These are phyloP conservation scores for Lepidium aucheri DNA, from an alignment of 345 rosid genomes.

Conservation along the genomic window DNA sequence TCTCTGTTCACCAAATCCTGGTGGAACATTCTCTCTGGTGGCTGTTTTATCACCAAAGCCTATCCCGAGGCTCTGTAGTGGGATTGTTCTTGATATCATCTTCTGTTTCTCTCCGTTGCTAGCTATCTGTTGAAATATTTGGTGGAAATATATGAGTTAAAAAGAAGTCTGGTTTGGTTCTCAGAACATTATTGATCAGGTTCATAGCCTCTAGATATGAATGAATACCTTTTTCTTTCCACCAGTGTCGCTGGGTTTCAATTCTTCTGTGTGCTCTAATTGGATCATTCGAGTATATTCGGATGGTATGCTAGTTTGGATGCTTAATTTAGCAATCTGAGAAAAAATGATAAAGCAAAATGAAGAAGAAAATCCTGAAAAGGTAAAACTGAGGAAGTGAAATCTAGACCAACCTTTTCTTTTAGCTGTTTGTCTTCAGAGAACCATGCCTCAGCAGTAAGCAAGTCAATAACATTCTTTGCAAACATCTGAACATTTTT, in stretches of 20 bases:
- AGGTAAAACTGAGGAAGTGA: background rate
- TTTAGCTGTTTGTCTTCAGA: constrained; percentile 56
- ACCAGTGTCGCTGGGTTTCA: constrained; percentile 26
- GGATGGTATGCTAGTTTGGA: constrained; percentile 45
- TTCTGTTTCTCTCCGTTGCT: constrained; percentile 32
- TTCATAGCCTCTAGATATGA: background rate
- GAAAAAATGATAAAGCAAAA: background rate
- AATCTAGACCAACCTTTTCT: constrained; percentile 54
- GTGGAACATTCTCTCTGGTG: constrained; percentile 56
- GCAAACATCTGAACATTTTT: constrained; percentile 45
- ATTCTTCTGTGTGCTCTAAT: constrained; percentile 40
- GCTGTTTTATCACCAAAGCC: constrained; percentile 74
- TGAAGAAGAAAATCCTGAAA: constrained; percentile 1
- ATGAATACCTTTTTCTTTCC: constrained; percentile 37
- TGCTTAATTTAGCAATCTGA: constrained; percentile 66
- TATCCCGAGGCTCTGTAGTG: constrained; percentile 35
- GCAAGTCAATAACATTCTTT: constrained; percentile 64
- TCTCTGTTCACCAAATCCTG: constrained; percentile 44
- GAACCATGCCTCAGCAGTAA: constrained; percentile 85
- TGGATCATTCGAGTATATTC: constrained; percentile 70
- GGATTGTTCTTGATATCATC: constrained; percentile 28
- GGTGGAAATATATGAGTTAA: background rate
- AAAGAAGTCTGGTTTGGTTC: background rate
- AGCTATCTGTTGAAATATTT: constrained; percentile 27
- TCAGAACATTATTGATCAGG: background rate